Percentiles rank a stretch among this genome's conserved stretches.
Conservation (phyloP, 768 basidiomycete genomes). For the Kwoniella heveanensis region DNA sequence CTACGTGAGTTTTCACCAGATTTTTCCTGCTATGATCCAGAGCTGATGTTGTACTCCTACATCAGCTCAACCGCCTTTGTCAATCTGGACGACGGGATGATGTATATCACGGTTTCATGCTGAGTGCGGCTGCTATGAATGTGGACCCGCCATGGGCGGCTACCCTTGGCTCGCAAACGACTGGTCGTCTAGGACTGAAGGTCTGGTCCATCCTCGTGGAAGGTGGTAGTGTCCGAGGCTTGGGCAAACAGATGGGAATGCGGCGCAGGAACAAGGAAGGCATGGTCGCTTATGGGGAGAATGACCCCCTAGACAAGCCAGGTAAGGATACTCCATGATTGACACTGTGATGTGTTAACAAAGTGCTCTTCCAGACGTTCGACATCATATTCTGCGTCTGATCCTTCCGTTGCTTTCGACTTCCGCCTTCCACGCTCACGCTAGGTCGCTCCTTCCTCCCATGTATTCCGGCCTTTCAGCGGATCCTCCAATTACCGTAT, state of each 20-base stretch:
- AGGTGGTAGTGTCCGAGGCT: constrained; percentile 45
- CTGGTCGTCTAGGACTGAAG: constrained; percentile 35
- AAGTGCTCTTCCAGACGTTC: constrained; percentile 38
- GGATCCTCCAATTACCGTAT: constrained; percentile 50
- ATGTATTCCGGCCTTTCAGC: constrained; percentile 44
- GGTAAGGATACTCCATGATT: constrained; percentile 32
- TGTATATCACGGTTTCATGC: constrained; percentile 41
- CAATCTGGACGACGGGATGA: constrained; percentile 52
- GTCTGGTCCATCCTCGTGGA: constrained; percentile 47
- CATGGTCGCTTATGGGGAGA: constrained; percentile 38
- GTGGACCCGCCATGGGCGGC: constrained; percentile 38
- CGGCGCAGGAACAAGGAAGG: constrained; percentile 47
- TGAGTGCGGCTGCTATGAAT: constrained; percentile 42
- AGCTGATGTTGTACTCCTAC: constrained; percentile 3
- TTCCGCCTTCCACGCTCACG: constrained; percentile 45
- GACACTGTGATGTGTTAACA: neutral
- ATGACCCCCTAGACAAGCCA: constrained; percentile 52
- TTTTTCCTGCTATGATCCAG: too few species aligned
- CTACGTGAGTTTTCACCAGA: constrained; percentile 35
- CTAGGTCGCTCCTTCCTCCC: constrained; percentile 41
- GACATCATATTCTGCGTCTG: constrained; percentile 47
- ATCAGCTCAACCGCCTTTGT: constrained; percentile 49
- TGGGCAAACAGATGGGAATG: constrained; percentile 53
- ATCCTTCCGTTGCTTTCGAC: constrained; percentile 45
- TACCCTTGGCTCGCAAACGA: constrained; percentile 17